Base-by-base conservation (phyloP, 306 rosid genomes). In the Sphenostylis stenocarpa region DNA sequence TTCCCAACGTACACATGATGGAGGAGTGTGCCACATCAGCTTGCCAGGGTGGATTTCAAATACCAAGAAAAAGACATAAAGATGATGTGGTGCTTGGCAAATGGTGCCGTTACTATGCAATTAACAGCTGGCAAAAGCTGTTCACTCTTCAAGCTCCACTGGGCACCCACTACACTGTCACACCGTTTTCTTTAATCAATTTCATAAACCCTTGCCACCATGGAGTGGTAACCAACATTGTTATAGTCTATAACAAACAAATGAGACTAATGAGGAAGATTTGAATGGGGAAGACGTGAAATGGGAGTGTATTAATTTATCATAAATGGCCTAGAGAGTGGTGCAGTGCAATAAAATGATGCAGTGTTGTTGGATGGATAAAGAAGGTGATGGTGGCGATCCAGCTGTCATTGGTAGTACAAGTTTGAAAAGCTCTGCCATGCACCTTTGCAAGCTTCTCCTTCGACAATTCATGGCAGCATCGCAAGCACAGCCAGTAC, bases 91-190 rank as follows among this genome's bases (percentile, higher is more conserved):
- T 67, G 68, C 41, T 17, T 66, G 69, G 47, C 73, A 69, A 79
- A 84, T 77, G 47, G 79, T 80, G 87, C 85, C 83, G 85, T 82
- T 87, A 33, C 41, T 15, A 15, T 15, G 57, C 0, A 49, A 15
- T 67, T 76, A 0, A 69, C 31, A 88, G 93, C 88, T 88, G 90
- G 88, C 76, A 19, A 55, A 79, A 53, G 86, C 75, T 79, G 81
- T 77, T 79, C 56, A 57, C 66, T 43, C 19, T 1, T 3, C 1
- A 10, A 10, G 2, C 34, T 13, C 16, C n/a, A 31, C 20, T 31
- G 11, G 58, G 73, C 11, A 68, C 57, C 74, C 36, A 29, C 29
- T 64, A 31, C 39, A n/a, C 24, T n/a, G 15, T 61, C 44, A 31
- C 24, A 29, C 16, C 67, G 19, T 4, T 11, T 20, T 65, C 4